These are phyloP conservation scores for Zizania palustris DNA, from an alignment of 202 grass and related monocot species.

Conservation along the genomic window DNA sequence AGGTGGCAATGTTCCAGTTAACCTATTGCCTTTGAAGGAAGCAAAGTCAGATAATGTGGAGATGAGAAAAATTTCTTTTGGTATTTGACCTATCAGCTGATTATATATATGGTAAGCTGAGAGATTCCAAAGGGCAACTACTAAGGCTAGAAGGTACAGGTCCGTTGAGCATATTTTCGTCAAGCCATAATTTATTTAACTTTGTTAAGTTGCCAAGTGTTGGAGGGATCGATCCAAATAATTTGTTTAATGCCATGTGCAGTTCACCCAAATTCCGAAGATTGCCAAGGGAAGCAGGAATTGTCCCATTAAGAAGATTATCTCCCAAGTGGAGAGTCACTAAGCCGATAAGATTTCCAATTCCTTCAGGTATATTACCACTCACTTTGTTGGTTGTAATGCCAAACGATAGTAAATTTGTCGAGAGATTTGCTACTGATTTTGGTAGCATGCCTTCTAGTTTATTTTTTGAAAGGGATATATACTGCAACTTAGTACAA, in stretches of 20 bases:
- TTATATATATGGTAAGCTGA: not conserved
- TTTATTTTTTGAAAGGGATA: not conserved
- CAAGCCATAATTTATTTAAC: not conserved
- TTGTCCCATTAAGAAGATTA: not conserved
- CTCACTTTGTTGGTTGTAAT: not conserved
- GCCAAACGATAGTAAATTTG: not conserved
- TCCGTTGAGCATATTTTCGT: conserved; percentile 20
- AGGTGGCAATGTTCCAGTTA: conserved; percentile 38
- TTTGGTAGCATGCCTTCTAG: conserved; percentile 26
- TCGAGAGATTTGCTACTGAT: conserved; percentile 19
- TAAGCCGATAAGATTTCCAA: conserved; percentile 27
- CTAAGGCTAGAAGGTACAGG: conserved; percentile 20
- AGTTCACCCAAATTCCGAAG: not conserved
- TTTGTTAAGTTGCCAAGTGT: conserved; percentile 33
- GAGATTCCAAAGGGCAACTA: not conserved
- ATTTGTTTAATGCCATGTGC: not conserved
- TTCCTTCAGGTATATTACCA: conserved; percentile 31
- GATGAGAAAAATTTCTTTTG: conserved; percentile 24
- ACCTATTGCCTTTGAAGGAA: not conserved
- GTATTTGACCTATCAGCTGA: conserved; percentile 24
- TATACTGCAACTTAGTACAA: not conserved
- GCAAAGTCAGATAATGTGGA: not conserved
- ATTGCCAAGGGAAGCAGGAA: not conserved
- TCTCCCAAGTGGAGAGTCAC: not conserved
- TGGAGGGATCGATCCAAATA: conserved; percentile 22